Base-by-base conservation (phyloP, 768 basidiomycete genomes). In the Trametes cinnabarina region DNA sequence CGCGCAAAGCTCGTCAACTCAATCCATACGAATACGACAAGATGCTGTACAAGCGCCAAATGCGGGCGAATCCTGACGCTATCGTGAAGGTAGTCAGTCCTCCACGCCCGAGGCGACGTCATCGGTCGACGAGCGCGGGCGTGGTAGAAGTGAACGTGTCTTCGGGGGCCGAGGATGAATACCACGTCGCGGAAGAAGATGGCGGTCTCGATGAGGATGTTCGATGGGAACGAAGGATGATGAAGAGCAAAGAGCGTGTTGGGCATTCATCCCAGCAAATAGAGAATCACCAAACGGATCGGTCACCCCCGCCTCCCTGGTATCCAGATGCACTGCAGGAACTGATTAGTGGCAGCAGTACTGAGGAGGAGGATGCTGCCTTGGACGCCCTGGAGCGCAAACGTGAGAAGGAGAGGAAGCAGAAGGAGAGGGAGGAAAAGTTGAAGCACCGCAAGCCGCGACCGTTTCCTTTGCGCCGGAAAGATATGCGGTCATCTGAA, bases 11-110 rank as follows among this genome's bases (percentile, higher is more conserved):
- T 35, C 74, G 78, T 19, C 89, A 91, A 65, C 58, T 84, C 15
- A 77, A 81, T 12, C 89, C 89, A 1, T 91, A 85, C 63, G 76
- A 74, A 11, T 77, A 78, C 32, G 88, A 90, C 57, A 73, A 79
- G 50, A 40, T 73, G 11, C 39, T 70, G 35, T 90, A 90, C 67
- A 78, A 81, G 54, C 68, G 70, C 14, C 76, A 78, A 49, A 69
- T 90, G 61, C 75, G 74, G 28, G 62, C 67, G 0, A 80, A 78
- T 59, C 88, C 87, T 3, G 90, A 90, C 20, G 89, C 89, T 1
- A 82, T 90, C 41, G 77, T 91, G 43, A 83, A 80, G 54, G 55
- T 77, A 23, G 70, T 66, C 46, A 77, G 76, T 65, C 74, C 76
- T 20, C 66, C 34, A n/a, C 68, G 61, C 28, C 65, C 54, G 25